These are phyloP conservation scores for Plantago lanceolata DNA, from an alignment of 305 asterid genomes.

Conservation along the genomic window DNA sequence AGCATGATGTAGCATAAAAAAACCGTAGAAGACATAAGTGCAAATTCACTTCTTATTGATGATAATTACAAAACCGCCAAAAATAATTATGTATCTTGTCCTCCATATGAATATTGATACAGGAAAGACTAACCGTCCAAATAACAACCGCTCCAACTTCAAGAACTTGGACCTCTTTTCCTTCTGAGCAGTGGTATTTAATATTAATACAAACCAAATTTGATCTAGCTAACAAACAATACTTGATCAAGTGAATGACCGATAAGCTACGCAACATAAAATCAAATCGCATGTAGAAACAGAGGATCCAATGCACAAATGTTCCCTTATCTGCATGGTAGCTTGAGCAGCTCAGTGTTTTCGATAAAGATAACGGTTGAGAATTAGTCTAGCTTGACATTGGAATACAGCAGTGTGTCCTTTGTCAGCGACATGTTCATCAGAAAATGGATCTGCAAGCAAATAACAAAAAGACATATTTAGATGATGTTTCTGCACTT, in stretches of 20 bases:
- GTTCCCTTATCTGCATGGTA: conserved; percentile 24
- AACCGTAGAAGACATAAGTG: too few relatives aligned
- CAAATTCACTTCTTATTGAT: conserved; percentile 20
- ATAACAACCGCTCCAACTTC: conserved; percentile 18
- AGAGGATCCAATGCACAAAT: conserved; percentile 21
- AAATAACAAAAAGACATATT: conserved; percentile 26
- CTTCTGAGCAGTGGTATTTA: conserved; percentile 1
- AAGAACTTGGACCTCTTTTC: conserved; percentile 18
- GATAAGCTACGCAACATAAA: conserved; percentile 24
- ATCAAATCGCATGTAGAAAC: conserved; percentile 21
- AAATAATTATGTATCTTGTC: conserved; percentile 3
- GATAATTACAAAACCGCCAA: conserved; percentile 14
- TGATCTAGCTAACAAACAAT: conserved; percentile 26
- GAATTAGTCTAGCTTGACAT: conserved; percentile 77
- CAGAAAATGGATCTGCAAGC: conserved; percentile 66
- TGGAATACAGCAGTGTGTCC: conserved; percentile 91
- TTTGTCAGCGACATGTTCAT: conserved; percentile 78
- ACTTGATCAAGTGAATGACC: conserved; percentile 23
- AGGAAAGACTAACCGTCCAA: conserved; percentile 5
- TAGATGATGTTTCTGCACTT: conserved; percentile 1
- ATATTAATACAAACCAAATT: conserved; percentile 23
- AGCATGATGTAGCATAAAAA: too few relatives aligned
- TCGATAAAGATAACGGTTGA: conserved; percentile 20
- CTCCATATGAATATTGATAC: conserved; percentile 8
- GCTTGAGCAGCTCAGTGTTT: conserved; percentile 16